Evolutionary conservation across 768 basidiomycete genomes (phyloP), one percentile per base, ranked within the genome.

Genomic region (Lactarius quietus): DNA sequence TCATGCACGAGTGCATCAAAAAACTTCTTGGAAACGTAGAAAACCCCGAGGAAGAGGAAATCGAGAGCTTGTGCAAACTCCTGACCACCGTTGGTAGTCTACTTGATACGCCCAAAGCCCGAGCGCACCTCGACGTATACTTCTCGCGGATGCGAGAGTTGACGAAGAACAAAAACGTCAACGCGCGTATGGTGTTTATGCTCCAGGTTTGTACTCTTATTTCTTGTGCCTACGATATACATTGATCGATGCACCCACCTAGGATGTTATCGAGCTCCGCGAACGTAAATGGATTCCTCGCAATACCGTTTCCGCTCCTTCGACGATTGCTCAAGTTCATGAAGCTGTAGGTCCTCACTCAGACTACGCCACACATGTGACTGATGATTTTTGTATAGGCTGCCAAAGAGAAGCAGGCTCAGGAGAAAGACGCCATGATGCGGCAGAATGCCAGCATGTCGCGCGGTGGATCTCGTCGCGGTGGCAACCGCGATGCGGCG

Each of bases 1-100:
- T 98, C 79, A 99, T 98, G 92, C 92, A 95, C 80, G 92, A 94
- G 77, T 99, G 96, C 81, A 88, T 98, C 74, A 93, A 94, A 84
- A 95, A 96, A 78, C 84, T 98, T 15, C 81, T 98, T 15, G 85
- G 89, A 61, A 98, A 99, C 74, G 89, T 96, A 63, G 88, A 93
- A 70, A 92, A 93, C 72, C 97, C 95, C 0, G 95, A 98, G 73
- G 96, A 98, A 78, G 96, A 98, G 79, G 95, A 97, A 73, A 91
- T 99, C 68, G 96, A 98, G 82, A 92, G 89, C 55, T 83, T 97
- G 63, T 98, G 95, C 83, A 94, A 93, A 75, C 83, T 98, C 61
- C 76, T 99, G 59, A 84, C 89, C 26, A 98, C 96, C 7, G 92
- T 98, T 59, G 96, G 96, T 61, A 80, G 82, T 62, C 79, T 83